Base-by-base conservation (phyloP, 441 rosid genomes). In the Metrosideros polymorpha region DNA sequence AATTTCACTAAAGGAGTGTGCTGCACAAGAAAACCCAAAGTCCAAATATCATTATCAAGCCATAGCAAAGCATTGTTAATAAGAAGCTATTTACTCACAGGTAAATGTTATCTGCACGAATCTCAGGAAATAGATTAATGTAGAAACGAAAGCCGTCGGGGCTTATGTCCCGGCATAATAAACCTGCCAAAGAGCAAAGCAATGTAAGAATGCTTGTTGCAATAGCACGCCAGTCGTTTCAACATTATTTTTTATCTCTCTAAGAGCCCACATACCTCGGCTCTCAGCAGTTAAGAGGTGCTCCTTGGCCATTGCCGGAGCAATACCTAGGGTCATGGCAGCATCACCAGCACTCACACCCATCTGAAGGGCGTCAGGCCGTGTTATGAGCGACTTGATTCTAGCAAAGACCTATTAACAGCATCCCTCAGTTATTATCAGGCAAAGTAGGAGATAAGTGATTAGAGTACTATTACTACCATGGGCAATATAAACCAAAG, bases 231-330 rank as follows among this genome's bases (percentile, higher is more conserved):
- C 25, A 39, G 77, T 22, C 4, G 2, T 66, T 66, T 66, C 77
- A 9, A 19, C 45, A 66, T 66, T 19, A 19, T 66, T 35, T 66
- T 55, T 55, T 32, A 17, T 66, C 45, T 66, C 77, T 35, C 45
- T 66, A 66, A 47, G 5, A 83, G 50, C 29, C 29, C 85, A 42
- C 32, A 39, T 85, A 95, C 99, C 99, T 93, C 90, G 94, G 92
- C 93, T 95, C 90, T 96, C 99, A 83, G 99, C 98, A 83, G 94
- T 90, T 77, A 96, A 91, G 89, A 97, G 98, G 89, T 95, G 98
- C 91, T 97, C 99, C 92, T 97, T 96, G 71, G 99, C 99, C 99
- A 97, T 93, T 83, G 99, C 99, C 84, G 99, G 99, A 86, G 99
- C 98, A 77, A 97, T 95, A 85, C 95, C 98, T 86, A 96, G 89